Conservation (phyloP, 371 early-diverging fungal species). For the Mucor mucedo region DNA sequence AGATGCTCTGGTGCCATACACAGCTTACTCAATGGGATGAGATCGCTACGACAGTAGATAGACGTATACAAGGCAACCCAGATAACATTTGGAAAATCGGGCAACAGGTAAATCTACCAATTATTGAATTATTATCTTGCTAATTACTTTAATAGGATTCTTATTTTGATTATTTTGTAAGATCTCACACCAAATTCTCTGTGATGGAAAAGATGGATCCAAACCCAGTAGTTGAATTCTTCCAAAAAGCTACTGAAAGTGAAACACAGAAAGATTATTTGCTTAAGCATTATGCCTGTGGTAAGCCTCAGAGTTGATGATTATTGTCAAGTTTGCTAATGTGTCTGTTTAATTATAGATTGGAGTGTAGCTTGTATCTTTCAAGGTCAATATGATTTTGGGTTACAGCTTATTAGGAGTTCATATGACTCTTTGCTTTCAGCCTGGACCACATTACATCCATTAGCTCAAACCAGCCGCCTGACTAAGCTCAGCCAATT, state of each 20-base stretch:
- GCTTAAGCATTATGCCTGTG: slow-evolving; percentile 48
- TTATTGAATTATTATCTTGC: neutral
- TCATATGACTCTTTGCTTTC: slow-evolving; percentile 60
- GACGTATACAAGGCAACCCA: slow-evolving; percentile 47
- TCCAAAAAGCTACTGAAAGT: slow-evolving; percentile 53
- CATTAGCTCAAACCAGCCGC: slow-evolving; percentile 56
- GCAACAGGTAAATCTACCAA: neutral
- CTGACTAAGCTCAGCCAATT: slow-evolving; percentile 49
- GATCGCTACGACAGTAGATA: slow-evolving; percentile 49
- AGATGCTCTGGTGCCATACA: slow-evolving; percentile 65
- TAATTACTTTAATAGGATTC: slow-evolving; percentile 34
- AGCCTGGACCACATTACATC: slow-evolving; percentile 60
- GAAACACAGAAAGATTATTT: slow-evolving; percentile 43
- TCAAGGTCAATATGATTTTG: slow-evolving; percentile 53
- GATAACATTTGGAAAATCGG: neutral
- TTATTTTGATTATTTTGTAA: slow-evolving; percentile 60
- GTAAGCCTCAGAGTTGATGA: slow-evolving; percentile 33
- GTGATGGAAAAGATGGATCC: slow-evolving; percentile 25
- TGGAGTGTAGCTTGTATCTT: slow-evolving; percentile 51
- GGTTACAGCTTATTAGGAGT: slow-evolving; percentile 53
- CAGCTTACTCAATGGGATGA: slow-evolving; percentile 70
- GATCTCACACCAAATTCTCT: slow-evolving; percentile 8
- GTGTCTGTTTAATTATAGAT: slow-evolving; percentile 36
- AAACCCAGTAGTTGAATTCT: slow-evolving; percentile 60
- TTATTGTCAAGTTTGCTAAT: too few relatives aligned